phyloP scores from a whole-genome alignment of 805 yeast species.

The Ogataea neopini region DNA sequence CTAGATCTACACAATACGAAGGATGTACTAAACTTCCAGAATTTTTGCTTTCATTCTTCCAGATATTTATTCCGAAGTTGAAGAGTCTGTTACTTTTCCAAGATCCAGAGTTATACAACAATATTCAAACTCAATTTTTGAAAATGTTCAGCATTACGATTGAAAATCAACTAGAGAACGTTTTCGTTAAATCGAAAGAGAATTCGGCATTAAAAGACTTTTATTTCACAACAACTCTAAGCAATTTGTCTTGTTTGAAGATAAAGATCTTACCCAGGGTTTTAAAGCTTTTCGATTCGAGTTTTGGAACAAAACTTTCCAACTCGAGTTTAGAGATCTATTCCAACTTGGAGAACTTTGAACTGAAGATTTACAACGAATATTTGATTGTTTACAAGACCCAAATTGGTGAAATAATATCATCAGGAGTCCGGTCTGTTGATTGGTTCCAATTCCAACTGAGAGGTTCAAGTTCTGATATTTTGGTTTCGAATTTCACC shows the following conservation, averaged over 20 bases:
- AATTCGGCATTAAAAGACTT: slow-evolving; percentile 22
- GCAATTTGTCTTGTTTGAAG: slow-evolving; percentile 53
- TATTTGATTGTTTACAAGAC: slow-evolving; percentile 52
- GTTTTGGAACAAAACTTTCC: slow-evolving; percentile 47
- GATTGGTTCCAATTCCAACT: slow-evolving; percentile 41
- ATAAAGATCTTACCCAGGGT: slow-evolving; percentile 48
- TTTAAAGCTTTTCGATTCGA: slow-evolving; percentile 49
- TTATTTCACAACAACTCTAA: slow-evolving; percentile 41
- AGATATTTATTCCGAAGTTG: slow-evolving; percentile 36
- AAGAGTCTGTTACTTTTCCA: slow-evolving; percentile 22
- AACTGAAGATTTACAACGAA: slow-evolving; percentile 52
- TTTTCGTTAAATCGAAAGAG: slow-evolving; percentile 37
- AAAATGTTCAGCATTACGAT: slow-evolving; percentile 36
- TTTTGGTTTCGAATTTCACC: slow-evolving; percentile 25
- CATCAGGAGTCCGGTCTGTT: slow-evolving; percentile 40
- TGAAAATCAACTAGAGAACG: slow-evolving; percentile 48
- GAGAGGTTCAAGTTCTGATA: slow-evolving; percentile 8
- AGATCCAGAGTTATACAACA: slow-evolving; percentile 22
- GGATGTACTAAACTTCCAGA: slow-evolving; percentile 41
- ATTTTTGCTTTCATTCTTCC: slow-evolving; percentile 41
- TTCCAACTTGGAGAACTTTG: slow-evolving; percentile 47
- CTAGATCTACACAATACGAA: slow-evolving; percentile 27
- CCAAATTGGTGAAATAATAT: slow-evolving; percentile 40
- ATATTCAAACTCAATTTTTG: slow-evolving; percentile 37
- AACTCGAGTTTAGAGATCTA: slow-evolving; percentile 47